A percentile compares a stretch with the other conserved stretches of the same genome.
These are phyloP conservation scores for Peniophora sp. DNA, from an alignment of 1,284 basidiomycete species.

Conservation along the genomic window DNA sequence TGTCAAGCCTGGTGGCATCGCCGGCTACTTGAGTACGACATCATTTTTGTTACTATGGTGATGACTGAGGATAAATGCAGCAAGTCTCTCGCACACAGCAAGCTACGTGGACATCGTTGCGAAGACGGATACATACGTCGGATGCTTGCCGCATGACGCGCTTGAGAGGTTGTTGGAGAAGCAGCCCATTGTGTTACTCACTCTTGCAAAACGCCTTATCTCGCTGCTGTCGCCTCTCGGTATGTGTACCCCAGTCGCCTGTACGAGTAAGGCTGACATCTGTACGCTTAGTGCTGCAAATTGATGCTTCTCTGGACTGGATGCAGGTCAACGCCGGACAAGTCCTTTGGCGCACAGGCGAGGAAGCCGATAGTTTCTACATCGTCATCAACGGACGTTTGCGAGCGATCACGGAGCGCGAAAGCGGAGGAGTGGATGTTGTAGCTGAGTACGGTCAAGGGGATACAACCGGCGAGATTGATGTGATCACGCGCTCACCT, in stretches of 20 bases:
- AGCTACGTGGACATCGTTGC: conserved; percentile 96
- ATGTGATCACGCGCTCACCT: conserved; percentile 91
- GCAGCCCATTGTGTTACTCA: conserved; percentile 90
- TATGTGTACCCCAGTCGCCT: conserved; percentile 23
- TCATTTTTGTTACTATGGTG: not conserved
- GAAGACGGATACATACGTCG: conserved; percentile 96
- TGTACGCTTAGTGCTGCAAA: conserved; percentile 73
- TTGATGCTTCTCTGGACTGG: conserved; percentile 97
- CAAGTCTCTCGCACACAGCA: conserved; percentile 84
- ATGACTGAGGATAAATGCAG: conserved; percentile 28
- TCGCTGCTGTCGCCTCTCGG: conserved; percentile 89
- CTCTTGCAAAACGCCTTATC: conserved; percentile 92
- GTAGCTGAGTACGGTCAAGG: conserved; percentile 93
- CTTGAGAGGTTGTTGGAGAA: conserved; percentile 89
- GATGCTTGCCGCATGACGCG: conserved; percentile 85
- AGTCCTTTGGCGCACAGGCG: conserved; percentile 87
- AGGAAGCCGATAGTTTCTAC: conserved; percentile 90
- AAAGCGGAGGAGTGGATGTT: conserved; percentile 72
- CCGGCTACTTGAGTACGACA: conserved; percentile 82
- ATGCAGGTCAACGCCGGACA: conserved; percentile 94
- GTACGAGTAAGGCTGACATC: conserved; percentile 2
- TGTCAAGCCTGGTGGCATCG: conserved; percentile 96
- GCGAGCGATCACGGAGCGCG: conserved; percentile 70
- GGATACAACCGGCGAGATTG: conserved; percentile 84
- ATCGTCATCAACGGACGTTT: conserved; percentile 98